Evolutionary conservation across 1,139 yeast species (phyloP).

Genomic region (Pichia sp.): DNA sequence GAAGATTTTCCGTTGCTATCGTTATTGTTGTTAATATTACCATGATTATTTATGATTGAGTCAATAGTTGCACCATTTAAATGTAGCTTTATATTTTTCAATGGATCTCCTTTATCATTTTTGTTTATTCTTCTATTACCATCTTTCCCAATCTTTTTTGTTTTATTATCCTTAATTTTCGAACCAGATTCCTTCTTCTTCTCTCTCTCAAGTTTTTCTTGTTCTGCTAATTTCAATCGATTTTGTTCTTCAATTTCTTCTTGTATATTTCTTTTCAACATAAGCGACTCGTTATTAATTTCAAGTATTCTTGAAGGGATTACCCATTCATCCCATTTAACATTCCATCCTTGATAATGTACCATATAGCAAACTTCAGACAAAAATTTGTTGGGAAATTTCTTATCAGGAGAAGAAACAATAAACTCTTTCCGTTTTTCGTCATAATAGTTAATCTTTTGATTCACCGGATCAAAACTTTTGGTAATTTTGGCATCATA

Average conservation of each 20-base stretch:
- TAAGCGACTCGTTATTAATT: slow-evolving; percentile 61
- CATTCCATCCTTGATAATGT: slow-evolving; percentile 95
- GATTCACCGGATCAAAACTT: slow-evolving; percentile 49
- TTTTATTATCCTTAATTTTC: background rate
- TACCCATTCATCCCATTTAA: slow-evolving; percentile 98
- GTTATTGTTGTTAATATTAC: background rate
- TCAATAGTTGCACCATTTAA: background rate
- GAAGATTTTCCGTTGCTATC: background rate
- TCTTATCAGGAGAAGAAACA: slow-evolving; percentile 27
- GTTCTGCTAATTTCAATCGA: slow-evolving; percentile 7
- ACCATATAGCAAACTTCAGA: slow-evolving; percentile 50
- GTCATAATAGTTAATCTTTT: slow-evolving; percentile 37
- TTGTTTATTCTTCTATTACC: background rate
- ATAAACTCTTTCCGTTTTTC: slow-evolving; percentile 20
- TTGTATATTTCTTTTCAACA: slow-evolving; percentile 57
- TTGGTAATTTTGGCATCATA: slow-evolving; percentile 82
- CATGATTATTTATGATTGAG: background rate
- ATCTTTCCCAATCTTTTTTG: background rate
- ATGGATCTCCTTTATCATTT: background rate
- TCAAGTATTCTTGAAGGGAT: slow-evolving; percentile 60
- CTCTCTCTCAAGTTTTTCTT: slow-evolving; percentile 7
- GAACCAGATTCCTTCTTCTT: background rate
- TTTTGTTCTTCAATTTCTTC: slow-evolving; percentile 35
- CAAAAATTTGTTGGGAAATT: slow-evolving; percentile 41
- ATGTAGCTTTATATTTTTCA: background rate